These are phyloP conservation scores for Pyrus pyrifolia DNA, from an alignment of 306 rosid species.

Conservation along the genomic window DNA sequence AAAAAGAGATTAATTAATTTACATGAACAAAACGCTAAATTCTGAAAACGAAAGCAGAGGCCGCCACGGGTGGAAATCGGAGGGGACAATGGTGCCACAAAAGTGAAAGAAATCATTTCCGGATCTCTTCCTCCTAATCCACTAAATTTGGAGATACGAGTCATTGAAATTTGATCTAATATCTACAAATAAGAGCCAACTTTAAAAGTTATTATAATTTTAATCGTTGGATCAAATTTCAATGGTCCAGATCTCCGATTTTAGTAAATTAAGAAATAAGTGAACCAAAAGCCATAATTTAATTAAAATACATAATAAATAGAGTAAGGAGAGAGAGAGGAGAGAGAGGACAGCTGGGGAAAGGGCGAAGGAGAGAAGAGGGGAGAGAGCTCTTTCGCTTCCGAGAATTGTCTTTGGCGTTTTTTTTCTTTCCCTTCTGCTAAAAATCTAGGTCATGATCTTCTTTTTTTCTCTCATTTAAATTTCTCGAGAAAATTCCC, in stretches of 20 bases:
- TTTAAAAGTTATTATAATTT: too few species aligned
- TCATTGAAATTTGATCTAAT: too few species aligned
- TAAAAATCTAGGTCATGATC: neutral
- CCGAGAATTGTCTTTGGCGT: neutral
- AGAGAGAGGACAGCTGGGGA: neutral
- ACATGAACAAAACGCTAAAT: neutral
- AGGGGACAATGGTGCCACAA: neutral
- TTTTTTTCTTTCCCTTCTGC: neutral
- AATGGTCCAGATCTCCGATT: accelerated
- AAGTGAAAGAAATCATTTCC: neutral
- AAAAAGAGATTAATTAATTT: too few species aligned
- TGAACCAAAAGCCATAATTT: neutral
- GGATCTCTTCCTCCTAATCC: accelerated
- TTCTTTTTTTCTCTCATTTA: neutral
- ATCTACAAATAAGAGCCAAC: too few species aligned
- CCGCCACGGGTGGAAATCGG: conserved; percentile 2
- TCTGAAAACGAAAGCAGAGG: neutral
- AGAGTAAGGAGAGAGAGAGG: neutral
- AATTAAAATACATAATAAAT: neutral
- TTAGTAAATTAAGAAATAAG: neutral
- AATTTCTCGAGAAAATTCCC: conserved; percentile 4
- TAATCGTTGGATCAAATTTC: too few species aligned
- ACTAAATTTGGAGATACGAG: accelerated
- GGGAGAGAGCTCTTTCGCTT: neutral
- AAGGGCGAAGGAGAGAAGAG: neutral